Percentiles rank a stretch among this genome's conserved stretches.
Evolutionary conservation across 1,139 yeast species (phyloP).

Genomic region (Pichia sp.): DNA sequence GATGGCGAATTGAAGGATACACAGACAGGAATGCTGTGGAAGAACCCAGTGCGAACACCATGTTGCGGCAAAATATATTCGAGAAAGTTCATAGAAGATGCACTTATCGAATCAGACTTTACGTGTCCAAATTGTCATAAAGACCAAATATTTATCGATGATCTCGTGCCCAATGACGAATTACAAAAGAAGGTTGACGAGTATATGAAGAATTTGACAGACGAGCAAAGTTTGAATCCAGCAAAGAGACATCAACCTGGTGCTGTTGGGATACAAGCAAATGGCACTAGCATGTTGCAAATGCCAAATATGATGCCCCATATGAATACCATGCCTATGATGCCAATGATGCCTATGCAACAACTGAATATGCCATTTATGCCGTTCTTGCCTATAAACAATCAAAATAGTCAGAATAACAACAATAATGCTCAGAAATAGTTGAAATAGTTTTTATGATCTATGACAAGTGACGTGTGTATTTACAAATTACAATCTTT

Average conservation of each 20-base stretch:
- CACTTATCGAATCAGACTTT: constrained; percentile 76
- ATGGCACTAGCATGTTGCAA: constrained; percentile 5
- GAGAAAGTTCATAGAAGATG: constrained; percentile 59
- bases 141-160: constrained; percentile 70
- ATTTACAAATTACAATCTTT: no score
- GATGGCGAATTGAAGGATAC: constrained; percentile 56
- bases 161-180: constrained; percentile 53
- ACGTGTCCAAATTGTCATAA: constrained; percentile 82
- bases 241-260: constrained; percentile 16
- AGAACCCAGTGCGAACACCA: constrained; percentile 77
- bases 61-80: constrained; percentile 67
- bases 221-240: constrained; percentile 3
- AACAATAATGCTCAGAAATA: constrained; percentile 79
- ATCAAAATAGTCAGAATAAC: constrained; percentile 24
- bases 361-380: constrained; percentile 9
- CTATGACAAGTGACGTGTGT: no score
- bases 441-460: no score
- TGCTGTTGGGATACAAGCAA: no score
- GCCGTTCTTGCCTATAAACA: constrained; percentile 14
- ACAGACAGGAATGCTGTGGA: constrained; percentile 47
- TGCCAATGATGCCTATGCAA: constrained; percentile 14
- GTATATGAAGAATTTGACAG: constrained; percentile 6
- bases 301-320: constrained; percentile 17
- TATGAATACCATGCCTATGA: constrained; percentile 14
- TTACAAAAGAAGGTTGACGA: constrained; percentile 36